Base-by-base conservation (phyloP, 768 basidiomycete genomes). In the Tricholoma sp. region DNA sequence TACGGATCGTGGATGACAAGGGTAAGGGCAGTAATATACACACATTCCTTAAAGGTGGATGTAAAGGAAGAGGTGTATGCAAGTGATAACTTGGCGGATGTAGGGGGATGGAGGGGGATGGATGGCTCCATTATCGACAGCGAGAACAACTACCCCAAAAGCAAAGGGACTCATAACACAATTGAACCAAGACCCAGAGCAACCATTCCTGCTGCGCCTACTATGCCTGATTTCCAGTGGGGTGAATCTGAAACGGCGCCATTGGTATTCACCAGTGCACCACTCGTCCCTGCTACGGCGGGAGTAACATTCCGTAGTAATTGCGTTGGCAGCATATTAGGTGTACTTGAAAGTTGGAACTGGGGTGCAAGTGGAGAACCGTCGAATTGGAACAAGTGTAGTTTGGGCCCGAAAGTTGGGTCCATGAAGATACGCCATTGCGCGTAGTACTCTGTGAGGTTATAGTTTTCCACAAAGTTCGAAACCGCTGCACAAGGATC, bases 401-500 rank as follows among this genome's bases (percentile, higher is more conserved):
- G 79, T 60, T 88, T 86, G 67, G 76, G 81, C 7, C 86, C 88
- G 10, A 72, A 67, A 3, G 62, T 71, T 0, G 80, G 65, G 61
- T 97, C 94, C 58, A 75, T 67, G 73, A 82, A 86, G 65, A 97
- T 92, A 39, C 75, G 77, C 91, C 91, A 97, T 6, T 59, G 56
- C 36, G 59, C 31, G 69, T 83, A 87, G 50, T 83, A 68, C 66
- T 92, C 90, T 11, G 85, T 88, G 59, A 80, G 67, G 73, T 91
- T 89, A 80, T 94, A 98, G 47, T 75, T 68, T 65, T 94, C 85
- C 64, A 98, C 83, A 67, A 95, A 88, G 68, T 94, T 92, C 29
- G 94, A 93, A 9, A 81, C 76, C 9, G 94, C 90, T 1, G 88
- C 89, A 66, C 96, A 99, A 0, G 94, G 88, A 61, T 95, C 89